Evolutionary conservation across 2,329 filamentous ascomycete genomes (phyloP).

Genomic region (Verticillium isaacii): DNA sequence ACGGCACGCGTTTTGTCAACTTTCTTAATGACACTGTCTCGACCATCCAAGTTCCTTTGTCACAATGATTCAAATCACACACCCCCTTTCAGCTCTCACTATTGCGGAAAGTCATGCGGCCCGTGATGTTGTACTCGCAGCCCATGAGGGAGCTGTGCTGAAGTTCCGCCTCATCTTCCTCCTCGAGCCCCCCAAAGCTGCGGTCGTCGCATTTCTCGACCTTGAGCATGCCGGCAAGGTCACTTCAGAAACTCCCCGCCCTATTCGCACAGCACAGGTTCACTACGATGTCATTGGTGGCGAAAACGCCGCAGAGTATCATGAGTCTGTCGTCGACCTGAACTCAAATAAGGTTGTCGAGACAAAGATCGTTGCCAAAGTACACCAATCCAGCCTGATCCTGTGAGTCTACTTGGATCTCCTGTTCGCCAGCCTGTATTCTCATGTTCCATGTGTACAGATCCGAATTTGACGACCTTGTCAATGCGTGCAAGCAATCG

Average conservation of each 20-base stretch:
- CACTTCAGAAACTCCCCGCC: conserved; percentile 16
- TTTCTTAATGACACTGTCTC: not conserved
- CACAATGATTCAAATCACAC: conserved; percentile 16
- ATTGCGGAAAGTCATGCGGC: conserved; percentile 26
- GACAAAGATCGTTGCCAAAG: conserved; percentile 20
- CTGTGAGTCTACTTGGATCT: conserved; percentile 16
- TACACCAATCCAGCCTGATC: conserved; percentile 23
- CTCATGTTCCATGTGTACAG: conserved; percentile 9
- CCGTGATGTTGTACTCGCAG: conserved; percentile 23
- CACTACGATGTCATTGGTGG: conserved; percentile 27
- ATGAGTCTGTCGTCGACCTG: conserved; percentile 31
- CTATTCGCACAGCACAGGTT: conserved; percentile 30
- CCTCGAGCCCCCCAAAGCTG: conserved; percentile 37
- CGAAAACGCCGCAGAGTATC: conserved; percentile 18
- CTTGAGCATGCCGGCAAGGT: conserved; percentile 29
- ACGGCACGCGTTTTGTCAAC: not conserved
- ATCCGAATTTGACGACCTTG: conserved; percentile 29
- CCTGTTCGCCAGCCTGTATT: not conserved
- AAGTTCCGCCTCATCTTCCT: conserved; percentile 42
- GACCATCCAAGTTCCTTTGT: not conserved
- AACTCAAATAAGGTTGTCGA: conserved; percentile 15
- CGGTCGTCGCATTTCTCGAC: conserved; percentile 35
- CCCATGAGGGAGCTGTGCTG: conserved; percentile 20
- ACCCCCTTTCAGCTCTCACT: conserved; percentile 25
- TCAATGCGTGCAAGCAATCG: conserved; percentile 21